These are phyloP conservation scores for Starmerella roubikii DNA, from an alignment of 805 yeast species.

Conservation along the genomic window DNA sequence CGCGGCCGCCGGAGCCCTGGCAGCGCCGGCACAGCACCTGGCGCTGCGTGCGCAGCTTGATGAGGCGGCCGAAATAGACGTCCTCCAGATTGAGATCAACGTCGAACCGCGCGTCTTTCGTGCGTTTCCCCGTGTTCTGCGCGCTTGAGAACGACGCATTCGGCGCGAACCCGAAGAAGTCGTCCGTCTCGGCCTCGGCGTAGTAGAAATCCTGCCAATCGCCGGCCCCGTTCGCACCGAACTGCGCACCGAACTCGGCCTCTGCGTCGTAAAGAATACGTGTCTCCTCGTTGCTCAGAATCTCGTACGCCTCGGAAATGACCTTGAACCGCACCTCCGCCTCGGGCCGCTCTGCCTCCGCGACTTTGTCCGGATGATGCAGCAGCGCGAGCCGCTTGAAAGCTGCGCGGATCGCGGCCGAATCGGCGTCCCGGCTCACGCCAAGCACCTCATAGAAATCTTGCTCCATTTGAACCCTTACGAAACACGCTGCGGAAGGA, in stretches of 20 bases:
- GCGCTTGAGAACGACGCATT: conserved; percentile 4
- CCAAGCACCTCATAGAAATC: conserved; percentile 55
- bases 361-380: conserved; percentile 81
- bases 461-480: too few relatives aligned
- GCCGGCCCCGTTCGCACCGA: conserved; percentile 18
- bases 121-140: conserved; percentile 23
- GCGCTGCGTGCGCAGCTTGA: conserved; percentile 60
- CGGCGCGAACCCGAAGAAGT: conserved; percentile 4
- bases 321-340: conserved; percentile 76
- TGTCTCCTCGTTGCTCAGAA: conserved; percentile 47
- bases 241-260: conserved; percentile 21
- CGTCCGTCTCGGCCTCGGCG: conserved; percentile 4
- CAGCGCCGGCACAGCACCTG: conserved; percentile 61
- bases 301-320: conserved; percentile 73
- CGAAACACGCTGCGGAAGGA: too few relatives aligned
- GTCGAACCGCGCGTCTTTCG: conserved; percentile 56
- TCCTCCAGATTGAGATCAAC: conserved; percentile 62
- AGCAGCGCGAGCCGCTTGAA: conserved; percentile 70
- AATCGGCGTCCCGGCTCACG: conserved; percentile 48
- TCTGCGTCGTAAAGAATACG: conserved; percentile 27
- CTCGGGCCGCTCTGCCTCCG: conserved; percentile 48
- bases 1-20: conserved; percentile 60
- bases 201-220: conserved; percentile 28
- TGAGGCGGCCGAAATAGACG: conserved; percentile 74
- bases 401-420: conserved; percentile 66